A percentile compares a stretch with the other conserved stretches of the same genome.
Conservation (phyloP, 805 yeast species). For the Saturnispora dispora region DNA sequence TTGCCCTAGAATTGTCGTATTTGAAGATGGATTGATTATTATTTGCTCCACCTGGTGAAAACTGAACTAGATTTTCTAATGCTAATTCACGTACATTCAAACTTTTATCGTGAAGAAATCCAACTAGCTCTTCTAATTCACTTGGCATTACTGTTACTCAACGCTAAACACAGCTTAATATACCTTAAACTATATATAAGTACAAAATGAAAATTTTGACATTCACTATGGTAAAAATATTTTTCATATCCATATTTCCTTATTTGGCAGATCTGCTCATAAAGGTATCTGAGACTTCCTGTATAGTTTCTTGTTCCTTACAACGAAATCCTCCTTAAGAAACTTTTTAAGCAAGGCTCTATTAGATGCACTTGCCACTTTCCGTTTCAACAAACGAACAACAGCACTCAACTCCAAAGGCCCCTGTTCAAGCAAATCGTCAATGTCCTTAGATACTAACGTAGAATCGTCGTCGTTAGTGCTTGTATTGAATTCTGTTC, state of each 20-base stretch:
- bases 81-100: slow-evolving; percentile 78
- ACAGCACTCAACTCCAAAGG: slow-evolving; percentile 47
- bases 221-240: not conserved
- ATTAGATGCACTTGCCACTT: slow-evolving; percentile 54
- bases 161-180: not conserved
- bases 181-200: not conserved
- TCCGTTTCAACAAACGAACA: slow-evolving; percentile 49
- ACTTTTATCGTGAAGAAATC: slow-evolving; percentile 73
- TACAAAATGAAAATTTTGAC: not conserved
- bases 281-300: slow-evolving; percentile 10
- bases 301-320: slow-evolving; percentile 27
- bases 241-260: not conserved
- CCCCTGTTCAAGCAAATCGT: slow-evolving; percentile 46
- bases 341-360: slow-evolving; percentile 44
- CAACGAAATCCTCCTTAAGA: slow-evolving; percentile 22
- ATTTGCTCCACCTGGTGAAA: slow-evolving; percentile 52
- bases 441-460: slow-evolving; percentile 59
- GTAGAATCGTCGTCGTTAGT: not conserved
- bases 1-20: slow-evolving; percentile 59
- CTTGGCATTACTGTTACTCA: slow-evolving; percentile 10
- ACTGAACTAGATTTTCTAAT: slow-evolving; percentile 73
- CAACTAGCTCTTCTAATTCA: slow-evolving; percentile 42
- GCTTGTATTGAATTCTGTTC: not conserved
- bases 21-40: slow-evolving; percentile 57
- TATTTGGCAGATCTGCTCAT: not conserved